Evolutionary conservation across 2,329 filamentous ascomycete species (phyloP).

Genomic region (Colletotrichum brevisporum): DNA sequence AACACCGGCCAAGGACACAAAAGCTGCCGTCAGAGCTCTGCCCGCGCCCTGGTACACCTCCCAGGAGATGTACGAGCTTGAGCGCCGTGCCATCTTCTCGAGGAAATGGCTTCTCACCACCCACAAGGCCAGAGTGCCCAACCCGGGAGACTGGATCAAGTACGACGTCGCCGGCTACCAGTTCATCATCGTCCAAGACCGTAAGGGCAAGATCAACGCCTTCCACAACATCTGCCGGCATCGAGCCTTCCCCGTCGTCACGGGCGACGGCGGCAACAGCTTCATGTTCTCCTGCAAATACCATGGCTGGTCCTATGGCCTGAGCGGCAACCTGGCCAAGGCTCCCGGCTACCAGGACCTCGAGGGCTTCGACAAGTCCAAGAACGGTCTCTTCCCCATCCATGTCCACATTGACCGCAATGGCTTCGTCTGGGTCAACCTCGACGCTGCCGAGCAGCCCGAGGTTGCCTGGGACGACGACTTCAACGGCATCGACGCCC

Average conservation of each 20-base stretch:
- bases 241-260: constrained; percentile 71
- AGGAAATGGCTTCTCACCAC: constrained; percentile 70
- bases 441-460: constrained; percentile 60
- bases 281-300: constrained; percentile 72
- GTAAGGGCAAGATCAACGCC: constrained; percentile 66
- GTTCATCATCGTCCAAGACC: constrained; percentile 66
- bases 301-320: constrained; percentile 74
- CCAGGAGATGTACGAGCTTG: constrained; percentile 69
- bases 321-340: constrained; percentile 70
- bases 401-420: constrained; percentile 67
- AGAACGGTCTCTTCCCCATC: constrained; percentile 70
- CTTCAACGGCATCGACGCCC: constrained; percentile 62
- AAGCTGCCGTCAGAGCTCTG: constrained; percentile 54
- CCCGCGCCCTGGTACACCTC: constrained; percentile 67
- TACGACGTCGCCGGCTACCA: constrained; percentile 69
- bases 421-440: constrained; percentile 72
- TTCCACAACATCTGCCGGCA: constrained; percentile 76
- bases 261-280: constrained; percentile 63
- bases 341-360: constrained; percentile 71
- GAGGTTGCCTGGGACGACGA: constrained; percentile 67
- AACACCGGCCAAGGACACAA: constrained; percentile 45
- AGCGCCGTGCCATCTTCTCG: constrained; percentile 70
- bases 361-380: constrained; percentile 67
- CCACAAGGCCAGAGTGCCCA: constrained; percentile 63
- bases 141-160: constrained; percentile 69